A percentile compares a stretch with the other conserved stretches of the same genome.
Evolutionary conservation across 192 early-diverging fungal genomes (phyloP).

Genomic region (Linnemannia exigua): DNA sequence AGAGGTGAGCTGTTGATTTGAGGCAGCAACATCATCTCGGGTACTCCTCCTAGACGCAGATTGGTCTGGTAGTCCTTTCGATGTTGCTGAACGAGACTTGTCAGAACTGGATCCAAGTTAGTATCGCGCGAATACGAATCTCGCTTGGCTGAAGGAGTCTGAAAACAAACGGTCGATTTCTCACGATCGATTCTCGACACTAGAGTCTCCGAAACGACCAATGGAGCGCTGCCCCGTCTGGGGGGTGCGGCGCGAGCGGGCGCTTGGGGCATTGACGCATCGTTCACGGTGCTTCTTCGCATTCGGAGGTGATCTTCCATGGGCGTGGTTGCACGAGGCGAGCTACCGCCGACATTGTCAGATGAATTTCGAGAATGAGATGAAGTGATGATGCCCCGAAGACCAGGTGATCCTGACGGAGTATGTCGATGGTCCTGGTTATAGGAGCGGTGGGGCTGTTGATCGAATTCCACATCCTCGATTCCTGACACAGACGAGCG

Average conservation of each 20-base stretch:
- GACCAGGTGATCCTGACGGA: background rate
- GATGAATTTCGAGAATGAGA: background rate
- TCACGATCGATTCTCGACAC: slow-evolving; percentile 43
- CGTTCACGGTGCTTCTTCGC: slow-evolving; percentile 14
- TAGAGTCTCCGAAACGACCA: slow-evolving; percentile 22
- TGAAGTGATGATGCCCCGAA: background rate
- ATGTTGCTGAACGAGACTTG: slow-evolving; percentile 41
- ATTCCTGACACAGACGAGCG: background rate
- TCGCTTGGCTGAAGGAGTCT: slow-evolving; percentile 5
- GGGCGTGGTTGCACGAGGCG: background rate
- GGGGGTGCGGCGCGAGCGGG: background rate
- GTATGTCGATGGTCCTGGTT: background rate
- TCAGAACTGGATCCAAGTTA: slow-evolving; percentile 33
- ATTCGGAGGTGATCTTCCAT: slow-evolving; percentile 2
- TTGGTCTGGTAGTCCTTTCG: slow-evolving; percentile 36
- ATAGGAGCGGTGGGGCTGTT: slow-evolving; percentile 1
- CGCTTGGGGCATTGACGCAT: background rate
- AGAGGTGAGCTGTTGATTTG: background rate
- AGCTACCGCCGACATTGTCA: background rate
- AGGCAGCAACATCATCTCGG: background rate
- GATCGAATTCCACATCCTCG: slow-evolving; percentile 1
- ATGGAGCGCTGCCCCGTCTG: slow-evolving; percentile 28
- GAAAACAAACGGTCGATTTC: slow-evolving; percentile 47
- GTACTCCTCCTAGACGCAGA: slow-evolving; percentile 14
- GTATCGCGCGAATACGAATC: slow-evolving; percentile 27